Evolutionary conservation across 768 basidiomycete species (phyloP), one percentile per base, ranked within the genome.

Genomic region (Rhodotorula sphaerocarpa): DNA sequence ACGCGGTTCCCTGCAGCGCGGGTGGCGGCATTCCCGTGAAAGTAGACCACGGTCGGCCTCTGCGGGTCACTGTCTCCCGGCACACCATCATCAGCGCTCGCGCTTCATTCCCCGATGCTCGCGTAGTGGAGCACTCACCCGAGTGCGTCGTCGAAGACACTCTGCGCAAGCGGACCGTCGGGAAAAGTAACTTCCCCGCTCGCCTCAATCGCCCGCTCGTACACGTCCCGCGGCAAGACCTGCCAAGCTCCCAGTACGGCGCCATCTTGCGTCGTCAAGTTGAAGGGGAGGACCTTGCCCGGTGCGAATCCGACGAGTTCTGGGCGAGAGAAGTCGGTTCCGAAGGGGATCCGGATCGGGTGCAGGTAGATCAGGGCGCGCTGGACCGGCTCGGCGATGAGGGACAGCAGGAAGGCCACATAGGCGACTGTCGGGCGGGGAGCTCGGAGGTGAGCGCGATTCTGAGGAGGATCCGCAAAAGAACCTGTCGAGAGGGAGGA

Each of bases 21-120:
- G 0, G 87, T 90, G 0, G 79, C 91, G 1, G 84, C 86, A 65
- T 93, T 93, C 15, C 93, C 93, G 67, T 96, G 93, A 46, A 92
- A 79, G 76, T 87, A 93, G n/a, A 96, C 78, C n/a, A 93, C 77
- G 0, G 86, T 91, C 0, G 89, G 89, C 31, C 80, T 75, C 1
- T 76, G 76, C 66, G 21, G 79, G 10, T 48, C 44, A 7, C 51
- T 54, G 36, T 16, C 16, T 39, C 10, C 9, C 36, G 9, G 36
- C 36, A 16, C 36, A 16, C 36, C 36, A 39, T 9, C 36, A 39
- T 39, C 36, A 39, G 10, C 36, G 10, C 16, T 39, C 10, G 9
- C 36, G n/a, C n/a, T n/a, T n/a, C n/a, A n/a, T n/a, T n/a, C n/a
- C n/a, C n/a, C n/a, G n/a, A n/a, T n/a, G n/a, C n/a, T n/a, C n/a